Percentiles rank a stretch among this genome's conserved stretches.
These are phyloP conservation scores for Rhynchosporium secalis DNA, from an alignment of 2,329 filamentous ascomycete genomes.

Conservation along the genomic window DNA sequence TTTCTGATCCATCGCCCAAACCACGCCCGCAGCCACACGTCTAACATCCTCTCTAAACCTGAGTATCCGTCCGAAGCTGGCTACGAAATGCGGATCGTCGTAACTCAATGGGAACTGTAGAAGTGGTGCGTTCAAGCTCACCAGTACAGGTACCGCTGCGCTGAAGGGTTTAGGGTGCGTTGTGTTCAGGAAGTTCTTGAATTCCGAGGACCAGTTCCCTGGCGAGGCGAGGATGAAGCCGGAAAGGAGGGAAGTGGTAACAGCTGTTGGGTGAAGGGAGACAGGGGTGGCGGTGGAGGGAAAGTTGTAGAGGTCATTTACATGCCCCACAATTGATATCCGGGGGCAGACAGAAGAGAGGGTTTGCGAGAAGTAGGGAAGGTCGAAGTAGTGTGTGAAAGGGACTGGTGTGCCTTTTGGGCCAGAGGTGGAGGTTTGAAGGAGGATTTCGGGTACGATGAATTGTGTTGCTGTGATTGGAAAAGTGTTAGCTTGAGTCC, in stretches of 20 bases:
- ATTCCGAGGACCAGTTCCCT: slow-evolving; percentile 15
- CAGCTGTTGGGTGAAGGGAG: slow-evolving; percentile 7
- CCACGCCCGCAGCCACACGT: slow-evolving; percentile 38
- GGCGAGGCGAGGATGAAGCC: slow-evolving; percentile 15
- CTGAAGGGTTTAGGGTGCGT: slow-evolving; percentile 17
- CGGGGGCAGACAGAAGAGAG: slow-evolving; percentile 22
- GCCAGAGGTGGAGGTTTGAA: slow-evolving; percentile 13
- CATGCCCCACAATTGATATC: slow-evolving; percentile 18
- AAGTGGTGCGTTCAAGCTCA: slow-evolving; percentile 17
- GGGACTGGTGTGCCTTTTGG: slow-evolving; percentile 15
- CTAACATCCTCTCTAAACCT: slow-evolving; percentile 26
- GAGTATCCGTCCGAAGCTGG: slow-evolving; percentile 43
- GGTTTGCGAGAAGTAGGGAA: slow-evolving; percentile 20
- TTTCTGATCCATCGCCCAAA: slow-evolving; percentile 37
- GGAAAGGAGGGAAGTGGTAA: slow-evolving; percentile 13
- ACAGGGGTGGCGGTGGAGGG: slow-evolving; percentile 17
- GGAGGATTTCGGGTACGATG: slow-evolving; percentile 39
- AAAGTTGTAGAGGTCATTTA: slow-evolving; percentile 25
- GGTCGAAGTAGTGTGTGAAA: slow-evolving; percentile 31
- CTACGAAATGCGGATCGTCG: slow-evolving; percentile 37
- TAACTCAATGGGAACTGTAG: slow-evolving; percentile 40
- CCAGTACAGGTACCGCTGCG: slow-evolving; percentile 16
- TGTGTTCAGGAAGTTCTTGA: slow-evolving; percentile 12
- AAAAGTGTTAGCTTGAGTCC: background rate
- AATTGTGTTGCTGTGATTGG: slow-evolving; percentile 39